Evolutionary conservation across 306 rosid genomes (phyloP).

Genomic region (Arachis hypogaea): DNA sequence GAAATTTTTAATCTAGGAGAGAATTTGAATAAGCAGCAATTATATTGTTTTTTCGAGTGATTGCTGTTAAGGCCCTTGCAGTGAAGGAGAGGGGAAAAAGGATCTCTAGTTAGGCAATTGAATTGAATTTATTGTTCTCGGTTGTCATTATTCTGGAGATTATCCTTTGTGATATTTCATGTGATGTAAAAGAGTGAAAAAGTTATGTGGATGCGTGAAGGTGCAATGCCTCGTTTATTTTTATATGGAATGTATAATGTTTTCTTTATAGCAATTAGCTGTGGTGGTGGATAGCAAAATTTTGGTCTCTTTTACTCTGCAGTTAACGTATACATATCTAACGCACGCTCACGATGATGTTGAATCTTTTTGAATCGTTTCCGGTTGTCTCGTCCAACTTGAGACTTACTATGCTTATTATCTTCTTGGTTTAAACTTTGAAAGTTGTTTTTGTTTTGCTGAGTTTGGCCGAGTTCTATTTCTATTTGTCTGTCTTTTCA

Average conservation of each 20-base stretch:
- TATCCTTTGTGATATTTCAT: constrained; percentile 3
- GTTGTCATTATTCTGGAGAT: not conserved
- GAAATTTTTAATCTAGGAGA: constrained; percentile 2
- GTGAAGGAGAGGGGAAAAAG: constrained; percentile 8
- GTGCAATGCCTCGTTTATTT: not conserved
- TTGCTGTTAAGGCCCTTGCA: constrained; percentile 9
- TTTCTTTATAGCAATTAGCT: too few relatives aligned
- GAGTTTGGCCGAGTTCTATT: too few relatives aligned
- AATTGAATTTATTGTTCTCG: not conserved
- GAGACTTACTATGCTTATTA: too few relatives aligned
- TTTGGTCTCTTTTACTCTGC: too few relatives aligned
- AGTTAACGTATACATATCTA: too few relatives aligned
- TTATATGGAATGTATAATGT: not conserved
- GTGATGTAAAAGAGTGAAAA: not conserved
- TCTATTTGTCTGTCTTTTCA: too few relatives aligned
- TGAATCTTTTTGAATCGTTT: too few relatives aligned
- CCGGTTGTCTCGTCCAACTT: too few relatives aligned
- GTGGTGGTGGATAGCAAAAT: too few relatives aligned
- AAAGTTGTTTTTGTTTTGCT: too few relatives aligned
- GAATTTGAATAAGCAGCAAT: constrained; percentile 9
- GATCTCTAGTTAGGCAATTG: not conserved
- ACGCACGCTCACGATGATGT: too few relatives aligned
- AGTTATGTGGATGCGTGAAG: not conserved
- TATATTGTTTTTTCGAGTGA: not conserved
- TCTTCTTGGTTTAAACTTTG: too few relatives aligned